A percentile compares a stretch with the other conserved stretches of the same genome.
Conservation (phyloP, 148 eudicot species). For the Amaranthus cruentus region DNA sequence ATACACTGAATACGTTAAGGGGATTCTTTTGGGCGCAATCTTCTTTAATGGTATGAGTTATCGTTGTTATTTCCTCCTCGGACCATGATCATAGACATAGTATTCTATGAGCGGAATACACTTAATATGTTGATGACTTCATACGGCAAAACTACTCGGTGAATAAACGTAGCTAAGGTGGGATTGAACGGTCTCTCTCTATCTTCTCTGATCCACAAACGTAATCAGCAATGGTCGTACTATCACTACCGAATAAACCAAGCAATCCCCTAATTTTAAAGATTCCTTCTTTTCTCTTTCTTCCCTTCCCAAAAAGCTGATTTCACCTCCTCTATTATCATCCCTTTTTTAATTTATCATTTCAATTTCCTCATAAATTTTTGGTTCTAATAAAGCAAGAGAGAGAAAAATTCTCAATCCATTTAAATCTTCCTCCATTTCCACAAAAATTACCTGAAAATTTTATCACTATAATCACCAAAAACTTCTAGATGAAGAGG, state of each 20-base stretch:
- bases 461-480: not conserved
- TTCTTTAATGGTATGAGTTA: too few species aligned
- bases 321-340: not conserved
- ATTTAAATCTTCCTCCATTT: not conserved
- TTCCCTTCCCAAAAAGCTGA: too few species aligned
- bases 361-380: not conserved
- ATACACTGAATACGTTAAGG: too few species aligned
- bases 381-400: not conserved
- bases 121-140: too few species aligned
- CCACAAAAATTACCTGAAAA: not conserved
- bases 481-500: conserved; percentile 21
- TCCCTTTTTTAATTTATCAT: too few species aligned
- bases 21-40: too few species aligned
- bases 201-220: conserved; percentile 21
- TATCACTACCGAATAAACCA: conserved; percentile 16
- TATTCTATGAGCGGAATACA: too few species aligned
- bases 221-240: not conserved
- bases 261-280: conserved; percentile 9
- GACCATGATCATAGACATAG: too few species aligned
- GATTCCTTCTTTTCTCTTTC: not conserved
- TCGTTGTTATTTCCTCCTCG: too few species aligned
- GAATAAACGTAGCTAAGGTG: too few species aligned
- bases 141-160: too few species aligned
- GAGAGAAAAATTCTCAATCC: not conserved
- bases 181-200: conserved; percentile 7